These are phyloP conservation scores for Aspergillus sergii DNA, from an alignment of 2,329 filamentous ascomycete species.

Conservation along the genomic window DNA sequence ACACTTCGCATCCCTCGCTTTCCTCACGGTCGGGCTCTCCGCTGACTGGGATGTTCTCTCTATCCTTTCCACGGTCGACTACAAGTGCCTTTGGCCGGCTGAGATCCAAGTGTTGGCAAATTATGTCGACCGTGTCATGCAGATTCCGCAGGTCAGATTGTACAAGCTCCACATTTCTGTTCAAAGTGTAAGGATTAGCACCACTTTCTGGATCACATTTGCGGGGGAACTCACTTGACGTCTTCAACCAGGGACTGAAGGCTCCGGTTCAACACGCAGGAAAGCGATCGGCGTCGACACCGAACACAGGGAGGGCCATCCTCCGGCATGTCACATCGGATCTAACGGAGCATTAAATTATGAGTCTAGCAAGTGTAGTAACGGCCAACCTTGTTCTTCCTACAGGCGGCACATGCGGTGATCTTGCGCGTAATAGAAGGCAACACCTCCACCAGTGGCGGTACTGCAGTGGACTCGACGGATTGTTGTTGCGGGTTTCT, in stretches of 20 bases:
- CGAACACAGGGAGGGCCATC: conserved; percentile 50
- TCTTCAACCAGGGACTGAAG: conserved; percentile 35
- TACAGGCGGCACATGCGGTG: background rate
- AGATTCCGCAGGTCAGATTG: background rate
- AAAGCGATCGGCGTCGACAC: conserved; percentile 49
- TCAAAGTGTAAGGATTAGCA: fast-evolving
- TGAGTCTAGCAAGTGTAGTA: background rate
- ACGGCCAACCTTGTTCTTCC: background rate
- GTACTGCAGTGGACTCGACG: background rate
- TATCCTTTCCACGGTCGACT: background rate
- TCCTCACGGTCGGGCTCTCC: conserved; percentile 23
- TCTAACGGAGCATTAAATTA: conserved; percentile 29
- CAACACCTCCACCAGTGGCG: background rate
- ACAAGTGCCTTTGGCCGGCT: conserved; percentile 24
- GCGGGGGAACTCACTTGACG: background rate
- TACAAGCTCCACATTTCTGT: background rate
- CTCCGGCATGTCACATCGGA: conserved; percentile 52
- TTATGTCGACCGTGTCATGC: background rate
- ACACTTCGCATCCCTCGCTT: conserved; percentile 40
- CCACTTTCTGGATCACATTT: background rate
- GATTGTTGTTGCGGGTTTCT: background rate
- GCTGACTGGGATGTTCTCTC: background rate
- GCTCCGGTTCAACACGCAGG: conserved; percentile 53
- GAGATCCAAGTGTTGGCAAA: conserved; percentile 37
- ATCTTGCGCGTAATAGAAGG: background rate